phyloP scores from a whole-genome alignment of 2,329 filamentous ascomycete species.

The Hypoxylon sp. region DNA sequence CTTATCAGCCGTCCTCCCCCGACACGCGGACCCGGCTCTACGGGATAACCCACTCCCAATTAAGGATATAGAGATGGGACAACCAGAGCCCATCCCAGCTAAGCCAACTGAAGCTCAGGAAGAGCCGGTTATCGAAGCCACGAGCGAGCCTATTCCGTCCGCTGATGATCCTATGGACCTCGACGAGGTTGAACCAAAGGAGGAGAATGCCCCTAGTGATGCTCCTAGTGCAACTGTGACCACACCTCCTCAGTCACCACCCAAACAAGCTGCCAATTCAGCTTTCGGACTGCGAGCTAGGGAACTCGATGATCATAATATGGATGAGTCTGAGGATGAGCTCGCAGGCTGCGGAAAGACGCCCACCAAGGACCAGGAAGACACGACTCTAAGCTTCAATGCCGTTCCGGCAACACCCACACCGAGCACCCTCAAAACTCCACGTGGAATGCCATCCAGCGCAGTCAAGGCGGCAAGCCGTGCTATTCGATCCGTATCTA shows the following conservation, averaged over 20 bases:
- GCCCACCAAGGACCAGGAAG: conserved; percentile 48
- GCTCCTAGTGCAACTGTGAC: conserved; percentile 41
- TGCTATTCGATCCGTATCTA: conserved; percentile 53
- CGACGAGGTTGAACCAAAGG: conserved; percentile 51
- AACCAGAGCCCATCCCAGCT: conserved; percentile 25
- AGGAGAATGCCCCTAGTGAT: conserved; percentile 23
- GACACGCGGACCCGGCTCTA: conserved; percentile 59
- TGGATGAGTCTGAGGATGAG: conserved; percentile 71
- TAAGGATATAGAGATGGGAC: conserved; percentile 16
- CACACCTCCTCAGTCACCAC: conserved; percentile 52
- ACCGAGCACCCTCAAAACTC: conserved; percentile 50
- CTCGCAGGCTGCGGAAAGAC: conserved; percentile 55
- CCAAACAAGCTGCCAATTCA: conserved; percentile 48
- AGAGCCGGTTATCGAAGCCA: conserved; percentile 21
- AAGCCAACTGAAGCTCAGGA: conserved; percentile 16
- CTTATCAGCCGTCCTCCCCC: conserved; percentile 62
- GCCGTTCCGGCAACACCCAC: conserved; percentile 62
- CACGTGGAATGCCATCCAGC: conserved; percentile 48
- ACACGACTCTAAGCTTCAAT: conserved; percentile 50
- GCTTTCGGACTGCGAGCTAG: conserved; percentile 65
- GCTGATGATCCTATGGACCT: conserved; percentile 48
- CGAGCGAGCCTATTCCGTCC: conserved; percentile 10
- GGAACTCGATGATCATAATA: conserved; percentile 61
- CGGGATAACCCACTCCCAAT: conserved; percentile 53
- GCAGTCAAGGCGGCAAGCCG: conserved; percentile 51